These are phyloP conservation scores for Lodderomyces orthopsilosis DNA, from an alignment of 1,139 yeast species.

Conservation along the genomic window DNA sequence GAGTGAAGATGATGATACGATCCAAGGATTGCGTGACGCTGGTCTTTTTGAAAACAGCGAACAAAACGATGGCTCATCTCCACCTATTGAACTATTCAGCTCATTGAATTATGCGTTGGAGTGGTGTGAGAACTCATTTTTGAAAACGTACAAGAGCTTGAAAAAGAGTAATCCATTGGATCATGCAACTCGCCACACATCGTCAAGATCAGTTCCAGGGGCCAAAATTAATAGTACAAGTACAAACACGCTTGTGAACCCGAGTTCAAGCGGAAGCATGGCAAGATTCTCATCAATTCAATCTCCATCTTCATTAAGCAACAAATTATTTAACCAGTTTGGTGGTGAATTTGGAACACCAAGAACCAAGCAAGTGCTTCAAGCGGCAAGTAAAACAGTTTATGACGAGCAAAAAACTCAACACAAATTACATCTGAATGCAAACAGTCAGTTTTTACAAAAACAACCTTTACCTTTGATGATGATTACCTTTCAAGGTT, in stretches of 20 bases:
- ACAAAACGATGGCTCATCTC: slow-evolving; percentile 5
- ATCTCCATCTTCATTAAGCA: slow-evolving; percentile 12
- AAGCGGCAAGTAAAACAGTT: slow-evolving; percentile 60
- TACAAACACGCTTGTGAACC: background rate
- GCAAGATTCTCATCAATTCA: slow-evolving; percentile 14
- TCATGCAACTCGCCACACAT: background rate
- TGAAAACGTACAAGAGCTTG: slow-evolving; percentile 57
- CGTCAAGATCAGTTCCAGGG: slow-evolving; percentile 10
- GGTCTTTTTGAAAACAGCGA: slow-evolving; percentile 57
- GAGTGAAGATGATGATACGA: slow-evolving; percentile 55
- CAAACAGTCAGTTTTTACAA: slow-evolving; percentile 29
- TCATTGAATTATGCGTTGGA: slow-evolving; percentile 86
- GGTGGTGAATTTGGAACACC: slow-evolving; percentile 50
- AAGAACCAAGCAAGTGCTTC: slow-evolving; percentile 56
- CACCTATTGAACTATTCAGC: slow-evolving; percentile 59
- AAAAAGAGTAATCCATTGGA: slow-evolving; percentile 16
- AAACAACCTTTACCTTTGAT: slow-evolving; percentile 68
- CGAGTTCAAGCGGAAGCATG: background rate
- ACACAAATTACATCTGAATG: slow-evolving; percentile 24
- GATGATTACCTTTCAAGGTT: slow-evolving; percentile 67
- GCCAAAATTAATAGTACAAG: slow-evolving; percentile 5
- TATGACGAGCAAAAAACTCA: slow-evolving; percentile 39
- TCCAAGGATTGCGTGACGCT: slow-evolving; percentile 65
- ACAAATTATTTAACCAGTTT: slow-evolving; percentile 15
- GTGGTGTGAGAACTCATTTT: slow-evolving; percentile 93